These are phyloP conservation scores for Moesziomyces aphidis DNA, from an alignment of 1,284 basidiomycete genomes.

Conservation along the genomic window DNA sequence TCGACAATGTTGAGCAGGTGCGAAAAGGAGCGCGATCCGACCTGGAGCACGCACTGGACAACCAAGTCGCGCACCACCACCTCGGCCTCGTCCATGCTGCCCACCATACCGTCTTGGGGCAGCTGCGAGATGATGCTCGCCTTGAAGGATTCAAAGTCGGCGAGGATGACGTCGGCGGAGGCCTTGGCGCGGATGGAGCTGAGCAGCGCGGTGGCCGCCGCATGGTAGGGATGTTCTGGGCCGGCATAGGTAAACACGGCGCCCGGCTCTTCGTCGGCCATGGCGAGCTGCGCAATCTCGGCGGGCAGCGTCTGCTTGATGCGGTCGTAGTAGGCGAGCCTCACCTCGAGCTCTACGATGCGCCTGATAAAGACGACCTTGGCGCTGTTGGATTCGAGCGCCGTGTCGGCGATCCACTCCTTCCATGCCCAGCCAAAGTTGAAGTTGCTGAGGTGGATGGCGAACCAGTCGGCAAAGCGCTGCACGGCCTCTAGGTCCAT, in stretches of 20 bases:
- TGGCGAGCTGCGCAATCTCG: slow-evolving; percentile 74
- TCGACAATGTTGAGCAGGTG: slow-evolving; percentile 98
- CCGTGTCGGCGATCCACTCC: slow-evolving; percentile 94
- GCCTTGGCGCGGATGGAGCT: slow-evolving; percentile 81
- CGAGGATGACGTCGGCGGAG: slow-evolving; percentile 79
- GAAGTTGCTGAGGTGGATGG: slow-evolving; percentile 96
- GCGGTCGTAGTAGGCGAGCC: slow-evolving; percentile 92
- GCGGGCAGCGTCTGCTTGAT: slow-evolving; percentile 90
- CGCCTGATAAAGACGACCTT: slow-evolving; percentile 88
- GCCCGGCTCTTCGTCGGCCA: slow-evolving; percentile 81
- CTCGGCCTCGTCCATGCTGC: slow-evolving; percentile 72
- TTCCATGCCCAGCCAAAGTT: slow-evolving; percentile 99
- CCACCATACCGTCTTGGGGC: slow-evolving; percentile 68
- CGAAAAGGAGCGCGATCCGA: slow-evolving; percentile 95
- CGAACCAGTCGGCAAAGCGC: slow-evolving; percentile 93
- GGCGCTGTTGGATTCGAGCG: slow-evolving; percentile 78
- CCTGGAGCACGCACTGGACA: slow-evolving; percentile 88
- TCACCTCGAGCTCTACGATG: slow-evolving; percentile 87
- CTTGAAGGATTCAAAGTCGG: slow-evolving; percentile 75
- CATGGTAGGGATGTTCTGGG: slow-evolving; percentile 79
- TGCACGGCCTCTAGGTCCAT: slow-evolving; percentile 85
- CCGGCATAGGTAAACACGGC: slow-evolving; percentile 84
- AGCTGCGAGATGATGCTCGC: slow-evolving; percentile 35
- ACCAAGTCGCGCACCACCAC: slow-evolving; percentile 79
- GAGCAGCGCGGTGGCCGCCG: slow-evolving; percentile 82